Conservation (phyloP, 805 yeast genomes). For the Cyberlindnera euphorbiiphila region DNA sequence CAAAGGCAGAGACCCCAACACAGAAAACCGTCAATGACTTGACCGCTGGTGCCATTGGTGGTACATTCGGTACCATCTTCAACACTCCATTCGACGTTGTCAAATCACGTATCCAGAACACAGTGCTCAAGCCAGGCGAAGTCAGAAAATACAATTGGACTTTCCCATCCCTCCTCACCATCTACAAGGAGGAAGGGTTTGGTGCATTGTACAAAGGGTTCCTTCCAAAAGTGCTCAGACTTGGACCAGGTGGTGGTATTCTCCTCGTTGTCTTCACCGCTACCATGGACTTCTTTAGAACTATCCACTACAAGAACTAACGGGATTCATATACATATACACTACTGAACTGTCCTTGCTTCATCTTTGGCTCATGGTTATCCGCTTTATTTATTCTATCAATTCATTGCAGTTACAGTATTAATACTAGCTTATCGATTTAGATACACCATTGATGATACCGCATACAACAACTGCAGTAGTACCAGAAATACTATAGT, state of each 20-base stretch:
- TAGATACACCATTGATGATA: too few relatives aligned
- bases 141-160: constrained; percentile 92
- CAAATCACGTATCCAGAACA: constrained; percentile 89
- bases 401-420: too few relatives aligned
- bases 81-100: constrained; percentile 98
- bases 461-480: too few relatives aligned
- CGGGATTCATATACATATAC: too few relatives aligned
- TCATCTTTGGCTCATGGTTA: too few relatives aligned
- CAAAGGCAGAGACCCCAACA: constrained; percentile 64
- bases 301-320: constrained; percentile 24
- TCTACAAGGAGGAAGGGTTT: constrained; percentile 89
- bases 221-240: constrained; percentile 92
- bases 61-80: constrained; percentile 90
- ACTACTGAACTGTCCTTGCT: too few relatives aligned
- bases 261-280: constrained; percentile 93
- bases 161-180: constrained; percentile 66
- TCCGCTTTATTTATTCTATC: too few relatives aligned
- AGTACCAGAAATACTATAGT: too few relatives aligned
- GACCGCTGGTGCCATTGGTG: constrained; percentile 93
- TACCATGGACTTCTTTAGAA: constrained; percentile 89
- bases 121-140: constrained; percentile 63
- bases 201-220: constrained; percentile 92
- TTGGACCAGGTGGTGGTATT: constrained; percentile 99
- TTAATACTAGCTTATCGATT: too few relatives aligned
- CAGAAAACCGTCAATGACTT: constrained; percentile 84